phyloP scores from a whole-genome alignment of 768 basidiomycete species.

The Suillus americanus region DNA sequence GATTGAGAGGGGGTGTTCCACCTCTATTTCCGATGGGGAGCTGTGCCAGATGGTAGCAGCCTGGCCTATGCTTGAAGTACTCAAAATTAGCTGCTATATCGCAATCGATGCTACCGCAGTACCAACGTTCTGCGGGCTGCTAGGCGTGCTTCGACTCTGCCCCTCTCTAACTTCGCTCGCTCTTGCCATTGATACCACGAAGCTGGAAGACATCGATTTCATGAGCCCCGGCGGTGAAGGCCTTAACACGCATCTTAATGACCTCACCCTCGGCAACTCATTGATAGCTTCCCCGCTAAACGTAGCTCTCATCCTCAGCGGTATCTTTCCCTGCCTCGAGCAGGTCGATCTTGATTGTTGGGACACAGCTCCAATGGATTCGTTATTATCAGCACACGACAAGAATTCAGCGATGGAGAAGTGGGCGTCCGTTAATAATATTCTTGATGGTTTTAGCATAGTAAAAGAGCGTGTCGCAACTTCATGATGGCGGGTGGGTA shows the following conservation, averaged over 20 bases:
- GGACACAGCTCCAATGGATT: neutral
- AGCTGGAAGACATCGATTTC: neutral
- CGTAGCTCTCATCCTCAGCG: conserved; percentile 3
- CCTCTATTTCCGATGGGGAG: too few species aligned
- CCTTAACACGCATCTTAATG: neutral
- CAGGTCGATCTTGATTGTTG: conserved; percentile 13
- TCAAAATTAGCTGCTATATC: too few species aligned
- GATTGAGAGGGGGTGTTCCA: conserved; percentile 12
- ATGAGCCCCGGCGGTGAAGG: neutral
- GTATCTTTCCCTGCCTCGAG: conserved; percentile 19
- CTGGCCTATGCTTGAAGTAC: too few species aligned
- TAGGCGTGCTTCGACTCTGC: neutral
- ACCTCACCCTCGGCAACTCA: neutral
- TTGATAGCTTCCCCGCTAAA: neutral
- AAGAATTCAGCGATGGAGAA: too few species aligned
- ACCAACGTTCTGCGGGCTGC: neutral
- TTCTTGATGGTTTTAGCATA: too few species aligned
- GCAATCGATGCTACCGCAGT: neutral
- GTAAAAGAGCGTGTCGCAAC: too few species aligned
- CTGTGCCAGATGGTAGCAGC: too few species aligned
- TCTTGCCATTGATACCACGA: neutral
- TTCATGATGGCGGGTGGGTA: too few species aligned
- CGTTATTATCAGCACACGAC: too few species aligned
- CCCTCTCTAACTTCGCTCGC: neutral
- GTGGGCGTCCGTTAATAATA: too few species aligned